Evolutionary conservation across 2,329 filamentous ascomycete species (phyloP).

Genomic region (Fonsecaea nubica): DNA sequence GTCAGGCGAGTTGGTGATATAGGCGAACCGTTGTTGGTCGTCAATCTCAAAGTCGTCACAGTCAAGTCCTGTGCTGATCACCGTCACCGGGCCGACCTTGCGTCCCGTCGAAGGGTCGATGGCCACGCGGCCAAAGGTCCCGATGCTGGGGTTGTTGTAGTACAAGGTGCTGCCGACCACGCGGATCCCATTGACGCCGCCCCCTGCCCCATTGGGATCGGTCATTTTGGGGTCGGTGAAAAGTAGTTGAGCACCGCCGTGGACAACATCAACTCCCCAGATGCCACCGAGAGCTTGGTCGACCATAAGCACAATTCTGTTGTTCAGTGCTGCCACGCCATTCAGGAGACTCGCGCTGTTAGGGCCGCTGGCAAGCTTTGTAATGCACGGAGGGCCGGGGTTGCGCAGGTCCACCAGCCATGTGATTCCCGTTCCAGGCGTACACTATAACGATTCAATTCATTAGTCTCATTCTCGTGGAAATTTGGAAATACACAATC

Average conservation of each 20-base stretch:
- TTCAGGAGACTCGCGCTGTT: background rate
- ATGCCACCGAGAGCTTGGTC: background rate
- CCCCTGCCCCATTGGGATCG: background rate
- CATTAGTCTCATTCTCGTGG: background rate
- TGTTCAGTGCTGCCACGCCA: background rate
- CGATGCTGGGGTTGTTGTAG: slow-evolving; percentile 1
- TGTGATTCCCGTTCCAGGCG: background rate
- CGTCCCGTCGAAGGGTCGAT: background rate
- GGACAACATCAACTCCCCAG: background rate
- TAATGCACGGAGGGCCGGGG: background rate
- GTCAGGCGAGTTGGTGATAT: background rate
- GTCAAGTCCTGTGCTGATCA: background rate
- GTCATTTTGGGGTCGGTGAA: background rate
- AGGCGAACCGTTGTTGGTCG: background rate
- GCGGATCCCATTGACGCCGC: background rate
- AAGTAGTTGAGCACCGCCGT: background rate
- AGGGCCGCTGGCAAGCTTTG: background rate
- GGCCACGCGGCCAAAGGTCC: background rate
- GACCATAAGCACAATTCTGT: background rate
- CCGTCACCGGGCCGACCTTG: background rate
- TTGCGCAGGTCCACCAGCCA: background rate
- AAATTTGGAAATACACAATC: background rate
- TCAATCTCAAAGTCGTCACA: slow-evolving; percentile 2
- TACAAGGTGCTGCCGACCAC: background rate
- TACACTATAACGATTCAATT: background rate